A percentile compares a stretch with the other conserved stretches of the same genome.
These are phyloP conservation scores for Naganishia albida DNA, from an alignment of 1,284 basidiomycete species.

Conservation along the genomic window DNA sequence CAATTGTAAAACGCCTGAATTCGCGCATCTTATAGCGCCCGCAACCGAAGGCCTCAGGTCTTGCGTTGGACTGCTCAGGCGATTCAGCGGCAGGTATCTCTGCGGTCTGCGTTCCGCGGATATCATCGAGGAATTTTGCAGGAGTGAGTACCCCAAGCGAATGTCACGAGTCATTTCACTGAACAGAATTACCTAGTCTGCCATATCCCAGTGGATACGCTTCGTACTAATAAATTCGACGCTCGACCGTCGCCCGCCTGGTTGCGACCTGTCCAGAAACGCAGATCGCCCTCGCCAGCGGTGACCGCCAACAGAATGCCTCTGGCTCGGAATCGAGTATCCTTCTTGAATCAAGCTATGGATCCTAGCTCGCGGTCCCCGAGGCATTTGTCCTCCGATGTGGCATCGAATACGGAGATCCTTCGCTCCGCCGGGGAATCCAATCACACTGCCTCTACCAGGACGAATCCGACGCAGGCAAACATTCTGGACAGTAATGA, in stretches of 20 bases:
- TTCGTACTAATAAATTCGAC: conserved; percentile 56
- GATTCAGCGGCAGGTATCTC: conserved; percentile 58
- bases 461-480: not conserved
- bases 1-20: conserved; percentile 60
- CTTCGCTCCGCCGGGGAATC: not conserved
- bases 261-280: conserved; percentile 78
- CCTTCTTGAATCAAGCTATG: conserved; percentile 15
- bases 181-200: conserved; percentile 61
- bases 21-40: conserved; percentile 67
- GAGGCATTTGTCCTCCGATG: not conserved
- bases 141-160: conserved; percentile 61
- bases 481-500: conserved; percentile 9
- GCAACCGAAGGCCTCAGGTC: conserved; percentile 79
- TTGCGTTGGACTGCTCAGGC: conserved; percentile 73
- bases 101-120: conserved; percentile 84
- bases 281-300: conserved; percentile 47
- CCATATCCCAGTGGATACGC: conserved; percentile 76
- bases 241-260: conserved; percentile 70
- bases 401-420: not conserved
- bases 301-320: conserved; percentile 21
- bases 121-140: conserved; percentile 87
- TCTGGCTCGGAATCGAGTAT: conserved; percentile 28
- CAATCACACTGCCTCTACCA: not conserved
- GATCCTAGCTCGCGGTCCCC: conserved; percentile 41
- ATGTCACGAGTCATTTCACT: not conserved